Base-by-base conservation (phyloP, 2,329 filamentous ascomycete genomes). In the Taxawa tesnikishii region DNA sequence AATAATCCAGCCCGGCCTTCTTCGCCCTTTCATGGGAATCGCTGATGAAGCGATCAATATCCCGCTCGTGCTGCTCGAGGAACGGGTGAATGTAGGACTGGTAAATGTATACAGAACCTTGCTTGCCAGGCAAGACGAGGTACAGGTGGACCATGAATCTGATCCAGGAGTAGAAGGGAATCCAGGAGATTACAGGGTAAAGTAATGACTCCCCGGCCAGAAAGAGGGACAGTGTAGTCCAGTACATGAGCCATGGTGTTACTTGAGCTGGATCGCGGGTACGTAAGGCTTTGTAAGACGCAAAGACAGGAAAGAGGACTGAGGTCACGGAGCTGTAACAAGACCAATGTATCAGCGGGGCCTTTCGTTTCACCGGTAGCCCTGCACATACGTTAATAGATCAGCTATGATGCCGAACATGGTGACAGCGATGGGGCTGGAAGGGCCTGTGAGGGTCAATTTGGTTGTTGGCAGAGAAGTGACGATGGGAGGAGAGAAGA, bases 211-310 rank as follows among this genome's bases (percentile, higher is more conserved):
- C 90, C 58, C 77, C 73, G 39, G 90, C 72, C 35, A 87, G 68
- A 47, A 78, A 74, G 54, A 83, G 79, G 39, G 83, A 82, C 43
- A 94, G 73, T 15, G 94, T 84, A 38, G 94, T 84, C 81, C 88
- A 98, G 70, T 96, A 98, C 81, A 96, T 96, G 44, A 96, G 73
- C 90, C 90, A 98, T 77, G 88, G 88, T 42, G 83, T 83, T 38
- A 94, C 70, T 53, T 92, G 77, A 23, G 83, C 79, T 2, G 87
- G 85, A 56, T 94, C 83, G 32, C 81, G 80, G 11, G 84, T 87
- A 62, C 90, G 88, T 51, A 98, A 79, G 29, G 90, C 88, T 67
- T 96, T 96, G 71, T 94, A 96, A 42, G 88, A 94, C 44, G 88
- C 87, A 62, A 94, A 96, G 42, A 94, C 75, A 31, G 90, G 90